A percentile compares a stretch with the other conserved stretches of the same genome.
phyloP scores from a whole-genome alignment of 257 asterid species.

The Solanum commersonii region DNA sequence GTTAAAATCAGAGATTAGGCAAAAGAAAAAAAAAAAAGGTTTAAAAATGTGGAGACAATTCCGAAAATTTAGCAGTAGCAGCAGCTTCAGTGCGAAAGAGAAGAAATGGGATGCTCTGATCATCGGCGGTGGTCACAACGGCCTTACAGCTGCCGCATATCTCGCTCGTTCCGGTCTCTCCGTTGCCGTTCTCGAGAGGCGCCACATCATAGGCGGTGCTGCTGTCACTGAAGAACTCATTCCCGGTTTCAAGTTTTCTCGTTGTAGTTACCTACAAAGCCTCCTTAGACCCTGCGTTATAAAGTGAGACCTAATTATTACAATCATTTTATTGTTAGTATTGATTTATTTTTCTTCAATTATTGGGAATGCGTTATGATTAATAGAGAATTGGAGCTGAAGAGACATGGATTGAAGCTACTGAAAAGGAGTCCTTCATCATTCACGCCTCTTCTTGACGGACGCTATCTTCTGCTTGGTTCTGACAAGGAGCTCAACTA shows the following conservation, averaged over 20 bases:
- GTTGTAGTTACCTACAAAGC: constrained; percentile 97
- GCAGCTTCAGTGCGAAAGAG: constrained; percentile 13
- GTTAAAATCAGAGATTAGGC: not conserved
- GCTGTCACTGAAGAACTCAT: constrained; percentile 92
- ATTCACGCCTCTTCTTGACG: constrained; percentile 87
- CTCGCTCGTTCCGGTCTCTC: constrained; percentile 93
- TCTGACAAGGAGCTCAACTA: constrained; percentile 54
- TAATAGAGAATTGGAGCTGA: constrained; percentile 68
- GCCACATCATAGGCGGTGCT: constrained; percentile 92
- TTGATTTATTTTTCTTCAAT: not conserved
- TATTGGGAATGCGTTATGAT: not conserved
- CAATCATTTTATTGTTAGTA: not conserved
- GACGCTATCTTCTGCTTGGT: constrained; percentile 85
- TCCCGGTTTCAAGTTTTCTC: constrained; percentile 92
- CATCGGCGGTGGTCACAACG: constrained; percentile 95
- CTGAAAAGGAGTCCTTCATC: constrained; percentile 82
- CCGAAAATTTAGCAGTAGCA: constrained; percentile 23
- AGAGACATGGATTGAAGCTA: constrained; percentile 76
- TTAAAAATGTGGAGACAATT: constrained; percentile 41
- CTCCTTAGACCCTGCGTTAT: constrained; percentile 82
- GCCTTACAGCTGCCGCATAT: constrained; percentile 94
- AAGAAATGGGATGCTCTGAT: constrained; percentile 83
- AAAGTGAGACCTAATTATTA: constrained; percentile 18
- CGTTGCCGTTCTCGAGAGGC: constrained; percentile 95
- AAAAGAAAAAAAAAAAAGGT: too few relatives aligned